Evolutionary conservation across 192 early-diverging fungal species (phyloP).

Genomic region (Entrophospora sp.): DNA sequence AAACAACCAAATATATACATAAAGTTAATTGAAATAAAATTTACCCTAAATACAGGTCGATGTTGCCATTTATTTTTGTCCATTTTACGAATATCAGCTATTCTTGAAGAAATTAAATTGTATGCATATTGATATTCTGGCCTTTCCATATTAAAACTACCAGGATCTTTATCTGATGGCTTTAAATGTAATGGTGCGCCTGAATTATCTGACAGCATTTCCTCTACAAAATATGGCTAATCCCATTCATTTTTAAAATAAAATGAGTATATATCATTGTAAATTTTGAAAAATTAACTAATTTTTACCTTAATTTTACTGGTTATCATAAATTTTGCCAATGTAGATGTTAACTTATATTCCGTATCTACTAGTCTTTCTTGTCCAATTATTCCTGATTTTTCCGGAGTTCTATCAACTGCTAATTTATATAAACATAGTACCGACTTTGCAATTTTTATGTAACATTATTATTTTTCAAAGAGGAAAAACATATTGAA

Average conservation of each 20-base stretch:
- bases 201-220: constrained; percentile 15
- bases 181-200: not conserved
- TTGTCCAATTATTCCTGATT: constrained; percentile 34
- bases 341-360: constrained; percentile 45
- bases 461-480: too few relatives aligned
- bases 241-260: not conserved
- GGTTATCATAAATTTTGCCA: constrained; percentile 43
- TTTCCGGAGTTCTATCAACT: constrained; percentile 22
- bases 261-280: not conserved
- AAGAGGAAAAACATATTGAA: too few relatives aligned
- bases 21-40: too few relatives aligned
- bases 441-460: constrained; percentile 24
- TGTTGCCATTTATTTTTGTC: constrained; percentile 71
- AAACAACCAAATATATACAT: too few relatives aligned
- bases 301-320: constrained; percentile 40
- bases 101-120: constrained; percentile 28
- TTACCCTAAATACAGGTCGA: constrained; percentile 55
- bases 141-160: constrained; percentile 5
- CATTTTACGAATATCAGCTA: constrained; percentile 37
- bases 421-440: constrained; percentile 33
- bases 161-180: not conserved
- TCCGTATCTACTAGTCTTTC: constrained; percentile 55
- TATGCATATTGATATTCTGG: constrained; percentile 32
- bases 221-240: constrained; percentile 16
- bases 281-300: not conserved